Base-by-base conservation (phyloP, 2,329 filamentous ascomycete species). In the Apiospora rasikravindrae region DNA sequence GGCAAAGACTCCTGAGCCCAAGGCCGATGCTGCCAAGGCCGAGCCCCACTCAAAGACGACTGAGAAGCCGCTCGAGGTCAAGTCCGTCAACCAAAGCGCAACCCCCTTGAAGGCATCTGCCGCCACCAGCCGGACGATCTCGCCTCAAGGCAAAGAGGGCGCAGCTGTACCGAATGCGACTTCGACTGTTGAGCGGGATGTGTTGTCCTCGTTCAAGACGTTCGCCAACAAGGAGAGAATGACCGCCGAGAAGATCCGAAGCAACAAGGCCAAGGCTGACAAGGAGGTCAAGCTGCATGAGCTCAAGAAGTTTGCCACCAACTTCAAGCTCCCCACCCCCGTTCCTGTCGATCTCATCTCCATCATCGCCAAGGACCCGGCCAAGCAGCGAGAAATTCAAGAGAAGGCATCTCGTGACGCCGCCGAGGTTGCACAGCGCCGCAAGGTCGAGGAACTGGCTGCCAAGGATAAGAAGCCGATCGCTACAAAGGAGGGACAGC, bases 341-440 rank as follows among this genome's bases (percentile, higher is more conserved):
- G 95, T 99, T 14, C 96, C 96, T 1, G 91, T 90, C 69, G 96
- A 99, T 82, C 84, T 99, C 47, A 95, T 99, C 40, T 92, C 94
- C 1, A 99, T 99, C 76, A 92, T 99, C 73, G 96, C 96, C 72
- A 99, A 98, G 81, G 96, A 99, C 80, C 95, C 95, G n/a, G 88
- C 86, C 66, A 99, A 98, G 84, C 96, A 98, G 83, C 91, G 95
- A 78, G 91, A 95, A 79, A 98, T 99, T 74, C 92, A 98, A 78
- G 93, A 95, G 77, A 97, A 95, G 82, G 94, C 94, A 1, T 90
- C 94, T 73, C 90, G 91, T 78, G 92, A 96, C 76, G 91, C 91
- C 2, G 91, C 94, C 74, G 89, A 91, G 74, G 82, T 88, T n/a
- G 57, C 57, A 40, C 81, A 83, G 10, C 84, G 77, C 77, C 84